Evolutionary conservation across 352 stramenopile genomes (phyloP), one percentile per base, ranked within the genome.

Genomic region (Thalassiosira ordinaria): DNA sequence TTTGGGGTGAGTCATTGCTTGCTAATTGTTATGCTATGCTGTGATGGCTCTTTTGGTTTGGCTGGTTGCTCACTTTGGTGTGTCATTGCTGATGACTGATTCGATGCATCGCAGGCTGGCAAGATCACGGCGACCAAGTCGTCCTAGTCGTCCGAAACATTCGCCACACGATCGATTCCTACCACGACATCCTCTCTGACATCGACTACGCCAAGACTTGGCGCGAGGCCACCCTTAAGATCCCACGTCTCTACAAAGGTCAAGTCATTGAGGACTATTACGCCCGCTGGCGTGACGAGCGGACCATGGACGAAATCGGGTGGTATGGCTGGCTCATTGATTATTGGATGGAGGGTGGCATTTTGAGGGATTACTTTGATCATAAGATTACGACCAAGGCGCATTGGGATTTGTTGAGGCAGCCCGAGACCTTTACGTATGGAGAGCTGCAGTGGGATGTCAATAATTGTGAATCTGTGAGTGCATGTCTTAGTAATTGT

Each of bases 311-410:
- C 29, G 63, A 72, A 41, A 62, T 62, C 29, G 5, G 26, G 9
- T 72, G 63, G 63, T 72, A 72, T 62, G 63, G 63, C 11, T 70
- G 56, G 56, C 9, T 52, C 3, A 66, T 66, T 35, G 56, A 66
- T 33, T 66, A 66, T 52, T 66, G 56, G 56, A 66, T 66, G 56
- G 56, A 66, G 24, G 56, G 39, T 20, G 56, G 56, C 31, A n/a
- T n/a, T n/a, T n/a, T n/a, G n/a, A n/a, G n/a, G n/a, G n/a, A n/a
- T n/a, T n/a, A n/a, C n/a, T n/a, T n/a, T n/a, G n/a, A n/a, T n/a
- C n/a, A n/a, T n/a, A n/a, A n/a, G n/a, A n/a, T n/a, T n/a, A n/a
- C n/a, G n/a, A n/a, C n/a, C n/a, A n/a, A n/a, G n/a, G n/a, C n/a
- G n/a, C n/a, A n/a, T n/a, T n/a, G n/a, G n/a, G n/a, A n/a, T n/a